Conservation (phyloP, 164 flowering plant species). For the Sextonia rubra region DNA sequence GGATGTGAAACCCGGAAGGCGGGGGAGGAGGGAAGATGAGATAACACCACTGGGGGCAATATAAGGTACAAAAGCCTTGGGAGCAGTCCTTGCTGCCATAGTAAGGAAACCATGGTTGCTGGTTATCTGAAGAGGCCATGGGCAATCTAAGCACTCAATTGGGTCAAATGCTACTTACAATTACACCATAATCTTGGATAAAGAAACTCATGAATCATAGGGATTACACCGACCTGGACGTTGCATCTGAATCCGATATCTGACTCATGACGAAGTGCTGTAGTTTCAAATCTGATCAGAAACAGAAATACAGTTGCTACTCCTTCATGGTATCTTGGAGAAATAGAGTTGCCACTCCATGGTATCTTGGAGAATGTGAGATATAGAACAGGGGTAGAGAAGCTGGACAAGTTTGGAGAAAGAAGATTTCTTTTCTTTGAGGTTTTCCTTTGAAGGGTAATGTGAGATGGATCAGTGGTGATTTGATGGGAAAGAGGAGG, state of each 20-base stretch:
- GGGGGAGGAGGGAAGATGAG: slow-evolving; percentile 73
- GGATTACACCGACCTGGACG: slow-evolving; percentile 15
- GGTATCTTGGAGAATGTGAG: not conserved
- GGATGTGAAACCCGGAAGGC: slow-evolving; percentile 35
- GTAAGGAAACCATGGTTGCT: slow-evolving; percentile 58
- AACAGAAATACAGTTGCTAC: not conserved
- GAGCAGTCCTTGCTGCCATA: slow-evolving; percentile 59
- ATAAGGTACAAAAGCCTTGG: slow-evolving; percentile 57
- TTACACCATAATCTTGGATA: not conserved
- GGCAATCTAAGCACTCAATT: not conserved
- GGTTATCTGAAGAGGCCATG: slow-evolving; percentile 53
- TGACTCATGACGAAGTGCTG: not conserved
- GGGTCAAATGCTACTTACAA: slow-evolving; percentile 1
- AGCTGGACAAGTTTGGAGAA: not conserved
- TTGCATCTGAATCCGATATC: not conserved
- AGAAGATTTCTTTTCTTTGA: not conserved
- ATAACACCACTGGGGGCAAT: slow-evolving; percentile 85
- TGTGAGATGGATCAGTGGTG: slow-evolving; percentile 14
- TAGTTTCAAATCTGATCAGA: too few species aligned
- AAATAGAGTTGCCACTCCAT: not conserved
- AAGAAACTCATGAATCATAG: not conserved
- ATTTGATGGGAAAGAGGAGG: slow-evolving; percentile 32
- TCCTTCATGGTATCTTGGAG: not conserved
- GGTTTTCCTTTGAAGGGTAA: slow-evolving; percentile 2
- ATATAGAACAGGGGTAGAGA: not conserved